These are phyloP conservation scores for Phyllosticta citrichinensis DNA, from an alignment of 2,329 filamentous ascomycete genomes.

Conservation along the genomic window DNA sequence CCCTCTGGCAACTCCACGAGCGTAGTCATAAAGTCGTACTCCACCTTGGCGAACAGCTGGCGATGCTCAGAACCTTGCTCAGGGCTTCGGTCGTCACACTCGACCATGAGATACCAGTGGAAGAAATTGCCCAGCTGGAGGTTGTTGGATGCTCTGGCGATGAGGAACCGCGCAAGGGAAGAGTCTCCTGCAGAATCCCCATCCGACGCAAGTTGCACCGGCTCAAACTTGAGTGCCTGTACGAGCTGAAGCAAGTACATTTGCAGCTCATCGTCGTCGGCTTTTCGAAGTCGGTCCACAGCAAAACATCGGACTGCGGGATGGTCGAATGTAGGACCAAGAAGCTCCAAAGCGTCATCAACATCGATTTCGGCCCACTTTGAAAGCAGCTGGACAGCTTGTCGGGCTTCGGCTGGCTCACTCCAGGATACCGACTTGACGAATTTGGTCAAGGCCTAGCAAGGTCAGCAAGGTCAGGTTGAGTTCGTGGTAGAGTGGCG, in stretches of 20 bases:
- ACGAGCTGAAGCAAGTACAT: conserved; percentile 90
- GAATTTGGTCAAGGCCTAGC: conserved; percentile 76
- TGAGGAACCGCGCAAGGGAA: conserved; percentile 80
- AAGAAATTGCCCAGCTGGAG: conserved; percentile 90
- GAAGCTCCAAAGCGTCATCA: conserved; percentile 86
- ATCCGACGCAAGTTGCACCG: conserved; percentile 41
- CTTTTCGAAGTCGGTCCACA: conserved; percentile 80
- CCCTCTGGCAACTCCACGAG: conserved; percentile 64
- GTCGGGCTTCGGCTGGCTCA: conserved; percentile 72
- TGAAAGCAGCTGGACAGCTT: conserved; percentile 79
- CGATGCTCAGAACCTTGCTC: conserved; percentile 67
- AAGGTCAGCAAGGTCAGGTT: not conserved
- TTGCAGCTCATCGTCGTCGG: conserved; percentile 83
- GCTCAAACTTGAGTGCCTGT: conserved; percentile 87
- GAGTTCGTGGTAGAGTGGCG: not conserved
- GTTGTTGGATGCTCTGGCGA: conserved; percentile 76
- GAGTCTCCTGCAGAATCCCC: conserved; percentile 61
- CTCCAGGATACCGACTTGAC: conserved; percentile 96
- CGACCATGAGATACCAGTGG: conserved; percentile 98
- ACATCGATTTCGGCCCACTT: conserved; percentile 97
- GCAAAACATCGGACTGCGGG: conserved; percentile 82
- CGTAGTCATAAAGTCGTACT: conserved; percentile 91
- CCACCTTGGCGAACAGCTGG: conserved; percentile 82
- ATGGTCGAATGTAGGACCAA: conserved; percentile 88
- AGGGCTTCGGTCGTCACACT: conserved; percentile 74